Conservation (phyloP, 129 eudicot species). For the Helianthus tuberosus region DNA sequence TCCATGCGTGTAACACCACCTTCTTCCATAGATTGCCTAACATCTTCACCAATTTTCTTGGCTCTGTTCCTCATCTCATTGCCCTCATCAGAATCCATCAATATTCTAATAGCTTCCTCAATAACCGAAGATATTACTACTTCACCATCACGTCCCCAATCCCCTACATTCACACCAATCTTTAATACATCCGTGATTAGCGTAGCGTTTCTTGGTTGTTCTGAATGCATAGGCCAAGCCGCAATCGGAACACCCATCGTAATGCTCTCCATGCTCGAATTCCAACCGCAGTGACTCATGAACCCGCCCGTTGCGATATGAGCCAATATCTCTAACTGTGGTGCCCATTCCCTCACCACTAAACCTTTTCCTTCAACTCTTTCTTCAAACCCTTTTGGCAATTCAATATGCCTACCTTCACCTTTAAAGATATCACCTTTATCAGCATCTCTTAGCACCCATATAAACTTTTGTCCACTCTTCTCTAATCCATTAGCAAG, state of each 20-base stretch:
- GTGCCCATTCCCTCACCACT: slow-evolving; percentile 42
- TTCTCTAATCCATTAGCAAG: slow-evolving; percentile 40
- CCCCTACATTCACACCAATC: slow-evolving; percentile 31
- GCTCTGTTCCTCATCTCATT: slow-evolving; percentile 32
- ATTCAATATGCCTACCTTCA: slow-evolving; percentile 9
- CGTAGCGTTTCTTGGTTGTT: slow-evolving; percentile 43
- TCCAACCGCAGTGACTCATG: slow-evolving; percentile 52
- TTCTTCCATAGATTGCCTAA: slow-evolving; percentile 16
- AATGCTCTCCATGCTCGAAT: slow-evolving; percentile 49
- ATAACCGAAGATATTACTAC: slow-evolving; percentile 13
- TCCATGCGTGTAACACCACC: slow-evolving; percentile 34
- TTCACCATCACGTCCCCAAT: slow-evolving; percentile 25
- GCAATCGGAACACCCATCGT: slow-evolving; percentile 48
- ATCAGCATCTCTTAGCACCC: slow-evolving; percentile 49
- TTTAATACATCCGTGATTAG: slow-evolving; percentile 28
- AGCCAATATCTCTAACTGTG: slow-evolving; percentile 34
- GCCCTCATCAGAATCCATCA: slow-evolving; percentile 41
- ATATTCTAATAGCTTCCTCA: slow-evolving; percentile 5
- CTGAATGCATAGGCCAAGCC: slow-evolving; percentile 59
- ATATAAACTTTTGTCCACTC: slow-evolving; percentile 38
- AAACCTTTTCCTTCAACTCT: slow-evolving; percentile 29
- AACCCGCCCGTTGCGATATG: slow-evolving; percentile 38
- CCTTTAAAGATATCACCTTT: slow-evolving; percentile 35
- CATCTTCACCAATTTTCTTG: slow-evolving; percentile 25
- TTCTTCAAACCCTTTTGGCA: slow-evolving; percentile 43